Percentiles rank a stretch among this genome's conserved stretches.
phyloP scores from a whole-genome alignment of 495 filamentous ascomycete genomes.

The Penicillium antarcticum region DNA sequence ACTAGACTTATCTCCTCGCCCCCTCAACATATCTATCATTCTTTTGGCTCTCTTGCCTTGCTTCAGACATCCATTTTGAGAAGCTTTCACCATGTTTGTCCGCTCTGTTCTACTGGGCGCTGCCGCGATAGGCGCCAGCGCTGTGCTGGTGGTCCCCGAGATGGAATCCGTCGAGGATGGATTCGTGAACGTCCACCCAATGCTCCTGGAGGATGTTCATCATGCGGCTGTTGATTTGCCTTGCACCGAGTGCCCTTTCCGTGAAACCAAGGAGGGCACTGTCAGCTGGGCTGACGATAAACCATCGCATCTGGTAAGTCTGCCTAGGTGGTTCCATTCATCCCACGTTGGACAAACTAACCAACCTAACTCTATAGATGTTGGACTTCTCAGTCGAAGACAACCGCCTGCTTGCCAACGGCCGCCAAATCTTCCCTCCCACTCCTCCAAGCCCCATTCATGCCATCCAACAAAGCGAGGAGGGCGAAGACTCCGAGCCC shows the following conservation, averaged over 20 bases:
- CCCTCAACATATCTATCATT: slow-evolving; percentile 5
- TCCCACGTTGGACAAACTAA: neutral
- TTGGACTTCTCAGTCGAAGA: slow-evolving; percentile 43
- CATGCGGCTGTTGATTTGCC: slow-evolving; percentile 34
- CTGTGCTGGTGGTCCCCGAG: slow-evolving; percentile 48
- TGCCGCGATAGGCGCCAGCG: slow-evolving; percentile 41
- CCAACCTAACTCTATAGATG: slow-evolving; percentile 18
- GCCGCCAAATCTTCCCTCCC: slow-evolving; percentile 48
- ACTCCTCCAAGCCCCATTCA: slow-evolving; percentile 30
- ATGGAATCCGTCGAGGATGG: slow-evolving; percentile 25
- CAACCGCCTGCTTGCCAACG: slow-evolving; percentile 45
- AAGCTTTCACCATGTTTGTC: slow-evolving; percentile 32
- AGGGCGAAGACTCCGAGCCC: slow-evolving; percentile 34
- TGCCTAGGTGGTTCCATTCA: slow-evolving; percentile 5
- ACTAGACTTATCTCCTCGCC: slow-evolving; percentile 17
- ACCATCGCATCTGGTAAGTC: slow-evolving; percentile 37
- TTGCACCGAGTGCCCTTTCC: slow-evolving; percentile 49
- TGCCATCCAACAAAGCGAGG: slow-evolving; percentile 33
- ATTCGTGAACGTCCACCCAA: slow-evolving; percentile 23
- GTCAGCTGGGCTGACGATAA: slow-evolving; percentile 37
- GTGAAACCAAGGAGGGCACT: slow-evolving; percentile 26
- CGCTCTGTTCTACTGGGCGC: slow-evolving; percentile 40
- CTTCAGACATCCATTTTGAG: neutral
- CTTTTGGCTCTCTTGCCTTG: neutral
- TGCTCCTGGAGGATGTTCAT: slow-evolving; percentile 27